Evolutionary conservation across 163 green algal species (phyloP).

Genomic region (Prototheca cutis): DNA sequence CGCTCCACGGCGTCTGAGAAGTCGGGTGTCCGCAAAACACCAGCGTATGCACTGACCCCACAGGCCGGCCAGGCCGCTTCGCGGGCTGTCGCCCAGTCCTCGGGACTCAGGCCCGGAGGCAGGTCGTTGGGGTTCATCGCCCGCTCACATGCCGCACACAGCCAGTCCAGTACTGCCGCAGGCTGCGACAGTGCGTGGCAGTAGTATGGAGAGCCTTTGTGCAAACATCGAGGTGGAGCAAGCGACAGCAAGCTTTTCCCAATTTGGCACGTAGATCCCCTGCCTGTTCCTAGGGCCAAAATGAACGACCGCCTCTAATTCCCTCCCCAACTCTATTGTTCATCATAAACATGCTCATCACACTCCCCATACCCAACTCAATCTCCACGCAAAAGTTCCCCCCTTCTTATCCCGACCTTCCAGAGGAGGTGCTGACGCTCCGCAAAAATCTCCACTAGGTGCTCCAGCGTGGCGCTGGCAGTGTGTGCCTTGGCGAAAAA

Average conservation of each 20-base stretch:
- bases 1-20: conserved; percentile 60
- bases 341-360: no score
- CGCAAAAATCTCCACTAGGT: conserved; percentile 72
- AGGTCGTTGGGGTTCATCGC: conserved; percentile 3
- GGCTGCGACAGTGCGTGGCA: conserved; percentile 18
- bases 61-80: conserved; percentile 41
- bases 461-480: conserved; percentile 46
- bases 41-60: conserved; percentile 50
- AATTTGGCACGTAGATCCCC: no score
- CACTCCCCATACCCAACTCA: no score
- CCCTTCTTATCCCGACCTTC: no score
- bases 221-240: no score
- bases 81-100: conserved; percentile 50
- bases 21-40: conserved; percentile 61
- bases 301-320: no score
- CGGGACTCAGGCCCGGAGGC: conserved; percentile 13
- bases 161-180: conserved; percentile 53
- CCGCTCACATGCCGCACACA: conserved; percentile 43
- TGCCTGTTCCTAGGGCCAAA: no score
- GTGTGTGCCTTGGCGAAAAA: conserved; percentile 47
- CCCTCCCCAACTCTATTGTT: no score
- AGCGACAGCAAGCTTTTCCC: no score
- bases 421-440: conserved; percentile 72
- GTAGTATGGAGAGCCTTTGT: no score
- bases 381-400: no score